Evolutionary conservation across 2,329 filamentous ascomycete genomes (phyloP), one percentile per base, ranked within the genome.

Genomic region (Nemania sp.): DNA sequence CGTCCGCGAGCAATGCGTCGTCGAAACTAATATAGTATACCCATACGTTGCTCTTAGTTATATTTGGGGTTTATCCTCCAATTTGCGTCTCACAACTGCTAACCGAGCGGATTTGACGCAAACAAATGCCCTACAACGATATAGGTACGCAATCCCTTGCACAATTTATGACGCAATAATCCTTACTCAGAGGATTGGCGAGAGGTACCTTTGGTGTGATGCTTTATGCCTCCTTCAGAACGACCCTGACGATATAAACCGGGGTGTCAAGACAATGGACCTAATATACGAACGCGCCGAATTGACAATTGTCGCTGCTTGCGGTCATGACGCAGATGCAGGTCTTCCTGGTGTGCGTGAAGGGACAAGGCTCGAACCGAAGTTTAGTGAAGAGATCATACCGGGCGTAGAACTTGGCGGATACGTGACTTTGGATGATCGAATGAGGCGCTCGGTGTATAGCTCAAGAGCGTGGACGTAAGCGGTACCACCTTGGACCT

Each of bases 181-280:
- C 24, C 26, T 52, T 6, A 8, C 8, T 24, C 24, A 52, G 26
- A 29, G 22, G 24, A 52, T 52, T 18, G 49, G 49, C 13, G n/a
- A 52, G 49, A 29, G 24, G 18, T 52, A 52, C 49, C 49, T 52
- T 13, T 52, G 49, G 49, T 52, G 49, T 24, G 49, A 52, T 29
- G 26, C 26, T 29, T 15, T 52, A 13, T 52, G 49, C 10, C 49
- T 52, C 15, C 13, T 52, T 52, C 49, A 52, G 13, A 24, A 52
- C 49, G 49, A 52, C 10, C 49, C 49, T 4, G 49, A 52, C 24
- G 49, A 52, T 15, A 26, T 52, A 2, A 24, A 29, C 3, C 22
- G 49, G 3, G 49, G 49, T 22, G 49, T 52, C 49, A 29, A 52
- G 24, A 52, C 49, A 24, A 52, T 52, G 49, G 49, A 52, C 24